phyloP scores from a whole-genome alignment of 805 yeast genomes.

The Candida xyloterini region DNA sequence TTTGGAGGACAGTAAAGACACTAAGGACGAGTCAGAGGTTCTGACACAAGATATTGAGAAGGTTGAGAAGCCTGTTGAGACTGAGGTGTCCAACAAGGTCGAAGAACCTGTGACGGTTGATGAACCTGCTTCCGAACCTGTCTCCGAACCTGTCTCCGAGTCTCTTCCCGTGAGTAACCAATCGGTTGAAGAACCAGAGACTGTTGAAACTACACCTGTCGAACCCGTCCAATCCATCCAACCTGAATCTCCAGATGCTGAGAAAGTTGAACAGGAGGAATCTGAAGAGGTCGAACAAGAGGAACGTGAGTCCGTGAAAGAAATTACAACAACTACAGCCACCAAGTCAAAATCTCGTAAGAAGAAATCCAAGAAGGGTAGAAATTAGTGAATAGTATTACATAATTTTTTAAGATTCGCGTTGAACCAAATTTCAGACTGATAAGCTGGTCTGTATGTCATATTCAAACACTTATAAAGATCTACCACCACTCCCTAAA shows the following conservation, averaged over 20 bases:
- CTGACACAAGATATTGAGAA: background rate
- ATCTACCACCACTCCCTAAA: slow-evolving; percentile 19
- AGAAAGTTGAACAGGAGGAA: background rate
- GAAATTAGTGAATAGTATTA: slow-evolving; percentile 5
- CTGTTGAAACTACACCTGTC: background rate
- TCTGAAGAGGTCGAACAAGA: slow-evolving; percentile 1
- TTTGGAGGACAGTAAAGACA: background rate
- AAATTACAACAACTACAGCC: background rate
- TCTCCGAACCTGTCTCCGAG: too few species aligned
- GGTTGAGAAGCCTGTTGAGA: slow-evolving; percentile 1
- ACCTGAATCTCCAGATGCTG: background rate
- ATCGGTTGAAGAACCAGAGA: slow-evolving; percentile 5
- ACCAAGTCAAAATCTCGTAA: slow-evolving; percentile 8
- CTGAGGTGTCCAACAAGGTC: background rate
- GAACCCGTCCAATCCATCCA: too few species aligned
- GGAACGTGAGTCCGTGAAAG: background rate
- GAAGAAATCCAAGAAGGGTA: slow-evolving; percentile 11
- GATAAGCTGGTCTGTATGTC: slow-evolving; percentile 7
- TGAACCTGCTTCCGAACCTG: too few species aligned
- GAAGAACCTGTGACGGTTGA: background rate
- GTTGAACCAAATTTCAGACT: slow-evolving; percentile 7
- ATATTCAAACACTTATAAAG: slow-evolving; percentile 14
- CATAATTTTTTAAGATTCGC: slow-evolving; percentile 9
- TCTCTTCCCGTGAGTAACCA: too few species aligned
- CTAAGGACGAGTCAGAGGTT: background rate